A percentile compares a stretch with the other conserved stretches of the same genome.
phyloP scores from a whole-genome alignment of 164 flowering plant genomes.

The Annona squamosa region DNA sequence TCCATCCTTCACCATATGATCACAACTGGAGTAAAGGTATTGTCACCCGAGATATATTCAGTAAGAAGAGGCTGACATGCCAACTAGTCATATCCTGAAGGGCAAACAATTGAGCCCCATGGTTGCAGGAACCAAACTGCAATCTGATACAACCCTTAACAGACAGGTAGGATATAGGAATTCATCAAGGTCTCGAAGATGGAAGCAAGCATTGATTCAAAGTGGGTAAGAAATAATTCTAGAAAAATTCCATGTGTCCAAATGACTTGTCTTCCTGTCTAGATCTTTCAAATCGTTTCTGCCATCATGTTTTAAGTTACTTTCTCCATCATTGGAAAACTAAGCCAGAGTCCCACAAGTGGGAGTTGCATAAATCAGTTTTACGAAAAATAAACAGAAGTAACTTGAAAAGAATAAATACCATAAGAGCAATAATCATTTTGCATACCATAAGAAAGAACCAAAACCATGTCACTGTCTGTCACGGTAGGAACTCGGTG shows the following conservation, averaged over 20 bases:
- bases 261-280: background rate
- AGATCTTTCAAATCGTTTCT: background rate
- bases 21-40: no score
- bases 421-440: no score
- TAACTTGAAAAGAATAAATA: background rate
- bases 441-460: constrained; percentile 69
- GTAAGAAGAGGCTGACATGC: no score
- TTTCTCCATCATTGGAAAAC: background rate
- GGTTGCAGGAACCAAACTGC: background rate
- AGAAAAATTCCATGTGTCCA: background rate
- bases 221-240: background rate
- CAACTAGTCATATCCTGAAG: background rate
- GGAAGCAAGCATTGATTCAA: background rate
- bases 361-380: background rate
- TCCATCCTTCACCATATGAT: no score
- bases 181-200: background rate
- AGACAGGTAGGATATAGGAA: background rate
- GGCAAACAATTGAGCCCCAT: background rate
- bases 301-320: no score
- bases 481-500: constrained; percentile 86
- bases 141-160: background rate
- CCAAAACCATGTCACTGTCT: constrained; percentile 86
- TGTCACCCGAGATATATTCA: no score
- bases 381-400: background rate
- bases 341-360: background rate